Base-by-base conservation (phyloP, 2,329 filamentous ascomycete genomes). In the Clarireedia hainanense region DNA sequence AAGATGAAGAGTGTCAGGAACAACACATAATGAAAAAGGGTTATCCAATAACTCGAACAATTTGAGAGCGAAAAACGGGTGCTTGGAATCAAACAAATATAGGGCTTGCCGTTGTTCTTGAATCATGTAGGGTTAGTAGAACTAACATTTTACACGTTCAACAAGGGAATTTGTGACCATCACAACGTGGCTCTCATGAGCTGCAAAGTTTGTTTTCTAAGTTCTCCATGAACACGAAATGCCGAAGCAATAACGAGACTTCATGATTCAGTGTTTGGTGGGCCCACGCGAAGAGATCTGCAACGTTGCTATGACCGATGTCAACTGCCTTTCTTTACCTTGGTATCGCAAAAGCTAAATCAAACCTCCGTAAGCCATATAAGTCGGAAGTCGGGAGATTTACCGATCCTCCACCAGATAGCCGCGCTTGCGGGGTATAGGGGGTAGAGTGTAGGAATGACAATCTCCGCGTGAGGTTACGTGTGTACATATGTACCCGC, bases 381-480 rank as follows among this genome's bases (percentile, higher is more conserved):
- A 36, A 17, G 3, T 50, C 52, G 52, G 52, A 27, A 55, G n/a
- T 55, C 52, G 52, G 52, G 24, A 55, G 26, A 50, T 55, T 36
- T 55, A 36, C 46, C 52, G 47, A 50, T 26, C 20, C n/a, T 43
- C 30, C 30, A n/a, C 26, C 30, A 43, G 17, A 55, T 26, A 37
- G 17, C 52, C 37, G 46, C 46, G 20, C 52, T 50, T 55, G 52
- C 37, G 52, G 52, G 52, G 52, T 45, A 43, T 42, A 36, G 52
- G 46, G 46, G 46, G 36, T 30, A 40, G 30, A 20, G 26, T 50
- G 15, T 23, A 43, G 43, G 17, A 55, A 45, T 55, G 53, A 56
- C 40, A 56, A 56, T 52, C 48, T 47, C 53, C 53, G 53, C 53
- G 53, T 56, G 53, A 56, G 53, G 30, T 56, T 52, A 23, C 53